Evolutionary conservation across 305 asterid genomes (phyloP).

Genomic region (Petunia hybrid): DNA sequence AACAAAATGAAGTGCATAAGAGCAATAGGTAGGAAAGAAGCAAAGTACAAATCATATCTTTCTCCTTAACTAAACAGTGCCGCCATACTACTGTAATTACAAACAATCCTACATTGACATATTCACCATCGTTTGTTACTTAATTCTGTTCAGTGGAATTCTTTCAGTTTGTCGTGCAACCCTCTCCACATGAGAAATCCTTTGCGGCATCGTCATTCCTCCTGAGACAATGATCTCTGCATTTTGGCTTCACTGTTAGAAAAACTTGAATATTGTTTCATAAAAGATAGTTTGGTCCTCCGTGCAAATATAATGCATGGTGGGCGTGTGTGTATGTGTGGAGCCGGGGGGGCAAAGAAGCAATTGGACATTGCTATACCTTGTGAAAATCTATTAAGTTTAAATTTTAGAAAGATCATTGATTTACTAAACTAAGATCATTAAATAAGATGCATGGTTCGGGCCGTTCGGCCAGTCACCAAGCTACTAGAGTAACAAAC

Average conservation of each 20-base stretch:
- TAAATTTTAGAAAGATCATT: not conserved
- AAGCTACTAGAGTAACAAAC: not conserved
- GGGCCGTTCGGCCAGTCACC: not conserved
- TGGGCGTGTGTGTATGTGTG: no score
- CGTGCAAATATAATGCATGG: not conserved
- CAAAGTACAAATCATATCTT: constrained; percentile 8
- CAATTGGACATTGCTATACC: not conserved
- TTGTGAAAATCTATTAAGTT: not conserved
- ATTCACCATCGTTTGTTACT: constrained; percentile 34
- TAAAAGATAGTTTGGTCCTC: not conserved
- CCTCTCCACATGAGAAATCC: constrained; percentile 65
- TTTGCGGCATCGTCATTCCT: constrained; percentile 96
- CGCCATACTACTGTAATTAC: constrained; percentile 8
- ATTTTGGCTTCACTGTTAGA: constrained; percentile 38
- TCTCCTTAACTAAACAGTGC: not conserved
- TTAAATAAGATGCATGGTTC: constrained; percentile 16
- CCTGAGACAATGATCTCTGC: constrained; percentile 93
- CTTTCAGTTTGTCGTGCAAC: constrained; percentile 64
- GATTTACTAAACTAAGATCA: not conserved
- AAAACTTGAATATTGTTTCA: not conserved
- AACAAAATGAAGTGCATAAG: not conserved
- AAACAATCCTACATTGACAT: not conserved
- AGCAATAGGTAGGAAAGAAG: not conserved
- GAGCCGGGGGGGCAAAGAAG: not conserved
- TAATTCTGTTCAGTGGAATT: constrained; percentile 67